Percentiles rank a stretch among this genome's conserved stretches.
These are phyloP conservation scores for Aegilops umbellulata DNA, from an alignment of 176 grass and related monocot genomes.

Conservation along the genomic window DNA sequence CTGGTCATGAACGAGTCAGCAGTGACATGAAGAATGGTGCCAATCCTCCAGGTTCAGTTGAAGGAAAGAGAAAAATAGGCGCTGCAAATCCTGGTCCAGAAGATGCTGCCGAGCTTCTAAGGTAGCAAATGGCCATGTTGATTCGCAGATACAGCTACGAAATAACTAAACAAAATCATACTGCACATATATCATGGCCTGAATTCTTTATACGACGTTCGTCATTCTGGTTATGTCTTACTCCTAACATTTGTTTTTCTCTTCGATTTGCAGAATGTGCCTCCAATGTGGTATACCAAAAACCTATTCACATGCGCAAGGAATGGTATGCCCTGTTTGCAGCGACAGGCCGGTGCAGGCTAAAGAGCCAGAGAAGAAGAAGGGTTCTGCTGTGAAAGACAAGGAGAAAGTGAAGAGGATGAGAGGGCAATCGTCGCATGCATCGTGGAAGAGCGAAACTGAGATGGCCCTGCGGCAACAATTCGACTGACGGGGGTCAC, in stretches of 20 bases:
- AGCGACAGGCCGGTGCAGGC: constrained; percentile 50
- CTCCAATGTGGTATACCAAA: constrained; percentile 90
- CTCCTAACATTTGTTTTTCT: background rate
- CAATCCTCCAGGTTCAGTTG: constrained; percentile 36
- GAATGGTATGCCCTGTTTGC: constrained; percentile 81
- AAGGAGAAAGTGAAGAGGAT: constrained; percentile 97
- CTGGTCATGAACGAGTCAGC: constrained; percentile 61
- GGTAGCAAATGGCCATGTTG: constrained; percentile 35
- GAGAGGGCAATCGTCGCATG: constrained; percentile 77
- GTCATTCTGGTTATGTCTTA: background rate
- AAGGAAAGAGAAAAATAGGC: constrained; percentile 63
- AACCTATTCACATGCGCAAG: constrained; percentile 69
- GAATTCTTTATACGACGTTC: background rate
- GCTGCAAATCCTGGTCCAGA: constrained; percentile 82
- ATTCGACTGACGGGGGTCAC: constrained; percentile 42
- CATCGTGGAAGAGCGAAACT: constrained; percentile 95
- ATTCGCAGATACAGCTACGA: background rate
- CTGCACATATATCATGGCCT: no score
- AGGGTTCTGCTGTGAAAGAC: constrained; percentile 67
- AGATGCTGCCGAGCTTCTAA: constrained; percentile 89
- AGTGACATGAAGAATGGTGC: constrained; percentile 38
- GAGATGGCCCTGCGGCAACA: constrained; percentile 92
- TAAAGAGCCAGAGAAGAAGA: constrained; percentile 72
- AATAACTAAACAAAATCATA: background rate
- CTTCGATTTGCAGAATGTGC: constrained; percentile 55